Conservation (phyloP, 139 green algal genomes). For the Nannochloris sp. region DNA sequence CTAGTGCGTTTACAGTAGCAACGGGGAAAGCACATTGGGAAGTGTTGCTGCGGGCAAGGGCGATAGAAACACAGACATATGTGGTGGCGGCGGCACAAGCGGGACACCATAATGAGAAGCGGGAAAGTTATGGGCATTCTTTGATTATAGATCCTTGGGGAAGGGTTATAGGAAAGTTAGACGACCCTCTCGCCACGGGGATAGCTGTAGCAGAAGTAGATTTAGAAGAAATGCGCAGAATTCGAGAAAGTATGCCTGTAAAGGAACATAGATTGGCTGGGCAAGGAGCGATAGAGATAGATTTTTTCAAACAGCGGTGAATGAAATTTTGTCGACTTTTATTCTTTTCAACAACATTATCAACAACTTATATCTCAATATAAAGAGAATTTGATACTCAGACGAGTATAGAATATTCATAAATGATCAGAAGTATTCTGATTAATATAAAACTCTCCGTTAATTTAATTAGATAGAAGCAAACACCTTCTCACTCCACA, state of each 20-base stretch:
- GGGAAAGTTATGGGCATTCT: constrained; percentile 84
- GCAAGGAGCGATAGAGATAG: background rate
- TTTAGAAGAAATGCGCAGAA: constrained; percentile 8
- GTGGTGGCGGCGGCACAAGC: constrained; percentile 89
- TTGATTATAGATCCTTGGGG: constrained; percentile 94
- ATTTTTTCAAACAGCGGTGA: too few species aligned
- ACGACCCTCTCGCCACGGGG: constrained; percentile 59
- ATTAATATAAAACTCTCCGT: too few species aligned
- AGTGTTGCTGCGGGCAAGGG: constrained; percentile 83
- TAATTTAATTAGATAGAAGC: too few species aligned
- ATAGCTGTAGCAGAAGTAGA: constrained; percentile 74
- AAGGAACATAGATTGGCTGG: constrained; percentile 7
- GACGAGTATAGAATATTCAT: too few species aligned
- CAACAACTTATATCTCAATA: constrained; percentile 10
- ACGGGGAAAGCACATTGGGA: constrained; percentile 90
- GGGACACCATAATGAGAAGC: constrained; percentile 79
- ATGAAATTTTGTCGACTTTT: background rate
- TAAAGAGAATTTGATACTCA: too few species aligned
- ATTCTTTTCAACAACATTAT: constrained; percentile 7
- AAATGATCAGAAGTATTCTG: too few species aligned
- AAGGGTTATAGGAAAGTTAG: constrained; percentile 57
- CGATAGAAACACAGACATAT: constrained; percentile 91
- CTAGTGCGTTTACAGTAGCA: constrained; percentile 60
- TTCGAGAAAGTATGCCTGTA: constrained; percentile 28
- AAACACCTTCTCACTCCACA: too few species aligned